phyloP scores from a whole-genome alignment of 1,284 basidiomycete species.

The Spongiforma sp. region DNA sequence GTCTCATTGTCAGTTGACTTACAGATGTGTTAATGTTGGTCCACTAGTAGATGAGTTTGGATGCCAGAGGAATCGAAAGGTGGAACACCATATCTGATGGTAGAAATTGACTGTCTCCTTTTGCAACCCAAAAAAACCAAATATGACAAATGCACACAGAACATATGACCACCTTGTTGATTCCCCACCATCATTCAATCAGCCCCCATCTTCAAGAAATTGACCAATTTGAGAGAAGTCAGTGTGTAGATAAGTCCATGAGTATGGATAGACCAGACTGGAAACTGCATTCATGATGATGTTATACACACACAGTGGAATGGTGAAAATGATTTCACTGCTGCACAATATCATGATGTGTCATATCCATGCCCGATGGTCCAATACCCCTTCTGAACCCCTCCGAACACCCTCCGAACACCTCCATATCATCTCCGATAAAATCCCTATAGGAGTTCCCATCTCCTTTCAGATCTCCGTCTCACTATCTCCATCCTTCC shows the following conservation, averaged over 20 bases:
- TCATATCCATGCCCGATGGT: too few species aligned
- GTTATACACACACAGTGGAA: conserved; percentile 36
- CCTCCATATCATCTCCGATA: too few species aligned
- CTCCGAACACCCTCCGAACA: too few species aligned
- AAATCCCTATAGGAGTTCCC: too few species aligned
- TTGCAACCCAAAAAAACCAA: conserved; percentile 49
- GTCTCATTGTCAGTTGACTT: too few species aligned
- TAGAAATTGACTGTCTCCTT: conserved; percentile 44
- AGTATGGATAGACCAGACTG: conserved; percentile 46
- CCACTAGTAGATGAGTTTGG: not conserved
- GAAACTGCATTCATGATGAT: conserved; percentile 34
- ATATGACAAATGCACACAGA: conserved; percentile 45
- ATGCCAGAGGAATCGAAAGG: conserved; percentile 2
- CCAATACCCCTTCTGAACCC: too few species aligned
- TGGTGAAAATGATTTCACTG: conserved; percentile 40
- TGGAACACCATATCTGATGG: conserved; percentile 14
- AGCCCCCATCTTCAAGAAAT: conserved; percentile 44
- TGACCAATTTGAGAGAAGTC: conserved; percentile 47
- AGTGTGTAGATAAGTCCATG: conserved; percentile 60
- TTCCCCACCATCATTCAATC: conserved; percentile 33
- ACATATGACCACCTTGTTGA: conserved; percentile 47
- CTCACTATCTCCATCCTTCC: too few species aligned
- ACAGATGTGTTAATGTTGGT: too few species aligned
- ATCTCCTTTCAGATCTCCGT: too few species aligned
- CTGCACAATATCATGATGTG: conserved; percentile 53